These are phyloP conservation scores for Suhomyces faveliae DNA, from an alignment of 805 yeast genomes.

Conservation along the genomic window DNA sequence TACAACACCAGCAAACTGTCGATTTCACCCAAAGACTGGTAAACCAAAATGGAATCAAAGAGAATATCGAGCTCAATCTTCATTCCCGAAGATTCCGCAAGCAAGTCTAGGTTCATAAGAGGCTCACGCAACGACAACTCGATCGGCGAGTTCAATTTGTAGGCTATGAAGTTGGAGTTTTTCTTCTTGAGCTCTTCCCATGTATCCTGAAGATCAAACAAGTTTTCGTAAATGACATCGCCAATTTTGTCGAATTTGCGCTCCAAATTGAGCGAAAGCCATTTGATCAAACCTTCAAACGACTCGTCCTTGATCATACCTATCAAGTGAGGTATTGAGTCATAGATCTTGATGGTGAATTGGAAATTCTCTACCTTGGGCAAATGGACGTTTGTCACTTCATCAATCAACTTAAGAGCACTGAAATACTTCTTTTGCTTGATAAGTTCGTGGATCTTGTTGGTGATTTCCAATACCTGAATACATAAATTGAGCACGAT, in stretches of 20 bases:
- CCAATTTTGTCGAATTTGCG: slow-evolving; percentile 62
- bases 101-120: slow-evolving; percentile 45
- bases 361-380: slow-evolving; percentile 72
- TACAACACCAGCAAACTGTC: slow-evolving; percentile 62
- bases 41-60: slow-evolving; percentile 81
- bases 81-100: slow-evolving; percentile 36
- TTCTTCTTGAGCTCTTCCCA: slow-evolving; percentile 54
- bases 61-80: slow-evolving; percentile 66
- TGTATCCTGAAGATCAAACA: slow-evolving; percentile 52
- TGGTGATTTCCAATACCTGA: slow-evolving; percentile 81
- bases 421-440: slow-evolving; percentile 74
- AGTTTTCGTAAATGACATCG: slow-evolving; percentile 50
- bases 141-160: slow-evolving; percentile 81
- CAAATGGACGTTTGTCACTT: slow-evolving; percentile 63
- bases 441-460: slow-evolving; percentile 79
- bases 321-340: slow-evolving; percentile 74
- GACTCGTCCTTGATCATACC: slow-evolving; percentile 73
- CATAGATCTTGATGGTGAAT: slow-evolving; percentile 69
- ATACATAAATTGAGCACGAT: slow-evolving; percentile 69
- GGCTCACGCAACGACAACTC: slow-evolving; percentile 74
- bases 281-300: slow-evolving; percentile 60
- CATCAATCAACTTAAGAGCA: slow-evolving; percentile 81
- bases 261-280: slow-evolving; percentile 61
- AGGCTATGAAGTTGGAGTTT: slow-evolving; percentile 46
- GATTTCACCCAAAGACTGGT: slow-evolving; percentile 65